phyloP scores from a whole-genome alignment of 371 early-diverging fungal species.

The Actinomucor elegans region DNA sequence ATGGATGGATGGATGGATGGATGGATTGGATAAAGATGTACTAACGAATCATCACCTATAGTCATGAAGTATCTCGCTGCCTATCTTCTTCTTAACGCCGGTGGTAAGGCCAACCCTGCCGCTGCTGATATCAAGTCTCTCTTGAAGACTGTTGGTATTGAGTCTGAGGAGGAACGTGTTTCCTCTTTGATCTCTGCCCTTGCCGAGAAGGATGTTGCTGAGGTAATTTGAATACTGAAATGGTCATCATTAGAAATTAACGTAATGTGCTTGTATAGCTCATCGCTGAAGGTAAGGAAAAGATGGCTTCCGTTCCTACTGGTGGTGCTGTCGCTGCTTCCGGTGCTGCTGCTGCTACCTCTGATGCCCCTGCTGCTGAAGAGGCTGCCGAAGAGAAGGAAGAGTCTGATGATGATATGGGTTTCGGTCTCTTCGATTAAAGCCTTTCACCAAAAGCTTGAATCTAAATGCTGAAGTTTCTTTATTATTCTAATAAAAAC shows the following conservation, averaged over 20 bases:
- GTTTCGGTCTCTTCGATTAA: constrained; percentile 66
- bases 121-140: constrained; percentile 82
- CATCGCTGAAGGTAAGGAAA: constrained; percentile 87
- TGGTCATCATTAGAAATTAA: background rate
- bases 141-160: constrained; percentile 91
- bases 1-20: constrained; percentile 15
- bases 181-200: constrained; percentile 79
- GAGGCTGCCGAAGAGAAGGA: constrained; percentile 81
- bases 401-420: constrained; percentile 94
- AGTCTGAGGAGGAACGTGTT: constrained; percentile 82
- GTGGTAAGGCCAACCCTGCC: constrained; percentile 86
- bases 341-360: constrained; percentile 55
- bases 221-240: too few relatives aligned
- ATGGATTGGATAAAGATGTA: constrained; percentile 14
- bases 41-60: background rate
- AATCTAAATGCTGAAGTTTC: background rate
- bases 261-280: constrained; percentile 48
- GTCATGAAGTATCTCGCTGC: constrained; percentile 96
- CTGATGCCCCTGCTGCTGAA: constrained; percentile 51
- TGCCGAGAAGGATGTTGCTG: constrained; percentile 85
- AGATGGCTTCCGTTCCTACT: constrained; percentile 93
- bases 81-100: constrained; percentile 92
- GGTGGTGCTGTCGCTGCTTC: constrained; percentile 84
- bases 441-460: too few relatives aligned
- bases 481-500: background rate